Evolutionary conservation across 257 asterid species (phyloP), one percentile per base, ranked within the genome.

Genomic region (Mitragyna speciosa): DNA sequence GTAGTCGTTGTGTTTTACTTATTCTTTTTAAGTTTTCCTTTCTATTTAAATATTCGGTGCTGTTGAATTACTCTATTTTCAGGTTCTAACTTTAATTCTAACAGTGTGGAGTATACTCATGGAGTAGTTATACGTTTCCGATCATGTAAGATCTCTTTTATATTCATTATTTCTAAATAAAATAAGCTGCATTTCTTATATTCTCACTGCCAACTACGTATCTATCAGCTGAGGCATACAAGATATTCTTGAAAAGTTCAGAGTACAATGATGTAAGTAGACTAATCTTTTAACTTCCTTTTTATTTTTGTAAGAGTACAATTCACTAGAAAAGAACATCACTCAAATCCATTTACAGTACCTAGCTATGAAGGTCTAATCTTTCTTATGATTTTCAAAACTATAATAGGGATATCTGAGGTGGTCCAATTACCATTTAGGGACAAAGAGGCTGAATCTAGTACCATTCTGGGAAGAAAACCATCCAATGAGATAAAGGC

Each of bases 91-190:
- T 43, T 86, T 64, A 86, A 89, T 72, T 64, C 12, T 70, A 73
- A 56, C 77, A 85, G 64, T 72, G 79, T 41, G 33, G 94, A 87
- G 81, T 93, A 90, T 82, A 89, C 94, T 68, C 97, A 93, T 64
- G 98, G 85, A 65, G 85, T 68, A 49, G 94, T 89, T 56, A 86
- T 92, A 83, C 87, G 94, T 74, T 90, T 91, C 85, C 91, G 92
- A 43, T 93, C 97, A 87, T 80, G 96, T 93, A 82, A 87, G 94
- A 65, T 81, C 75, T 83, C 39, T 61, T 75, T 80, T 63, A 76
- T 76, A 71, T 69, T 74, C 76, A 61, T 43, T 2, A 28, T n/a
- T 22, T 36, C 67, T 68, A 72, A 56, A 47, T 39, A n/a, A 11
- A 45, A 20, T 24, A 45, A 24, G 70, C 59, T 69, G 72, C 59